Evolutionary conservation across 768 basidiomycete genomes (phyloP), one percentile per base, ranked within the genome.

Genomic region (Daedalea quercina): DNA sequence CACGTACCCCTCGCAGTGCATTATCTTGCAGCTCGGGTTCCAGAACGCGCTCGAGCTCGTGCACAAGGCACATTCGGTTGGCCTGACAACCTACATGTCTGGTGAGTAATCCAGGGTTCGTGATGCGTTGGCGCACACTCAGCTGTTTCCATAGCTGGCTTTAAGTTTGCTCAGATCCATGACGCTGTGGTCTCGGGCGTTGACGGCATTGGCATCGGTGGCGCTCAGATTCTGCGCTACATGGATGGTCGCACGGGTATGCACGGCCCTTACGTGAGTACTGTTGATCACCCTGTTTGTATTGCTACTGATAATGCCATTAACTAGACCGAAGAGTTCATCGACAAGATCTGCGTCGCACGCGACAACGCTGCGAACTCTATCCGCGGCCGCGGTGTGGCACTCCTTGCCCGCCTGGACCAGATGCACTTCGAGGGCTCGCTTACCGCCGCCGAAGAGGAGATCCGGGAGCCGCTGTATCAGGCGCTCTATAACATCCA

Each of bases 341-440:
- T 46, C 45, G 45, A 46, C 24, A 25, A 31, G 15, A 46, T 46
- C 45, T 20, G 15, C 25, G 45, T 46, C 24, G 22, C 24, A 11
- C 45, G 45, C 26, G 45, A 26, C 25, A 31, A 46, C 31, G 47
- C 47, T 2, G 47, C 25, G 22, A 49, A 37, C 22, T 33, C 28
- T 13, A 35, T 49, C 6, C 47, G 47, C 15, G 47, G 47, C 31
- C 28, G 37, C n/a, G 47, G 47, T 20, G 47, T 35, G 47, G 31
- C 20, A 2, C 47, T 49, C 33, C 47, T 49, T 17, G 47, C 47
- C 2, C 47, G 47, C 24, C 47, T 49, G 6, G 47, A 49, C 47
- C 47, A 49, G 28, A 49, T 49, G 47, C 47, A 49, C 47, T 49
- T 49, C 47, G 47, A 49, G 37, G 47, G 47, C 17, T 49, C 47